Evolutionary conservation across 208 protist species (phyloP).

Genomic region (Trypanosoma lewisi): DNA sequence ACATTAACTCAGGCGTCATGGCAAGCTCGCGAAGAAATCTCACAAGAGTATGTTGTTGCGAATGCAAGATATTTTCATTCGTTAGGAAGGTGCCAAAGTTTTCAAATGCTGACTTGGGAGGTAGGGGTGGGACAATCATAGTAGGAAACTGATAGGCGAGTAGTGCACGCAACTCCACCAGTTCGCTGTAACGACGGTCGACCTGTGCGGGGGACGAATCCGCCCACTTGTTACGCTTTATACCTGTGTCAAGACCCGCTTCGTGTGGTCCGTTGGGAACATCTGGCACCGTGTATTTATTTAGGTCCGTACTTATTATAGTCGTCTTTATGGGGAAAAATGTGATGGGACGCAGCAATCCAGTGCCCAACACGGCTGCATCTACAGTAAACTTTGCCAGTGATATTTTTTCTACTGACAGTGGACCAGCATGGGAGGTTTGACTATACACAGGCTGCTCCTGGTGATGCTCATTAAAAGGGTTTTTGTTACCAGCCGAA

Average conservation of each 20-base stretch:
- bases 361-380: conserved; percentile 41
- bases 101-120: conserved; percentile 59
- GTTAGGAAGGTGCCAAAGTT: conserved; percentile 72
- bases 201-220: conserved; percentile 27
- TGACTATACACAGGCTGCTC: background rate
- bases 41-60: conserved; percentile 57
- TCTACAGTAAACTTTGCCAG: conserved; percentile 56
- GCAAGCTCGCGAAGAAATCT: conserved; percentile 76
- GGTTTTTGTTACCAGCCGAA: conserved; percentile 7
- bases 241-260: conserved; percentile 31
- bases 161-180: conserved; percentile 64
- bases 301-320: conserved; percentile 46
- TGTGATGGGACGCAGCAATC: conserved; percentile 57
- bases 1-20: conserved; percentile 67
- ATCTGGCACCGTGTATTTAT: conserved; percentile 39
- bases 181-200: conserved; percentile 84
- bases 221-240: conserved; percentile 59
- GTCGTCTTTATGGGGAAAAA: conserved; percentile 72
- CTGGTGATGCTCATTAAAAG: conserved; percentile 21
- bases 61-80: conserved; percentile 42
- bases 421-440: background rate
- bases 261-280: conserved; percentile 50
- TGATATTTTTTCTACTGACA: background rate
- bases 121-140: conserved; percentile 77
- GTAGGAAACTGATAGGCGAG: conserved; percentile 72